Percentiles rank a stretch among this genome's conserved stretches.
phyloP scores from a whole-genome alignment of 2,329 filamentous ascomycete species.

The Exutisphaerella laricina region DNA sequence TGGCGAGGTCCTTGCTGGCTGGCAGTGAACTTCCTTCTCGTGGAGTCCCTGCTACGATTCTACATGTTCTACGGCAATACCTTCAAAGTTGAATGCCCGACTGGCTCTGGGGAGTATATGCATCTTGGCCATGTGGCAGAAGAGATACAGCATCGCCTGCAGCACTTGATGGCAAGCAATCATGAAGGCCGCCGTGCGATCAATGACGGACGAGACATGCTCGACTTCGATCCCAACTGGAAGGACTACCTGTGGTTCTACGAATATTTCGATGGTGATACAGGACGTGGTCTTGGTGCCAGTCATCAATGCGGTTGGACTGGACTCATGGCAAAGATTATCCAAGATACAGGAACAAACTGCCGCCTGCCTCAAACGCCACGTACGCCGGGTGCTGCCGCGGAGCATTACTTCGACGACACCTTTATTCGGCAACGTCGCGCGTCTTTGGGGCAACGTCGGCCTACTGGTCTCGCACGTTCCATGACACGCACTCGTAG shows the following conservation, averaged over 20 bases:
- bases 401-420: conserved; percentile 94
- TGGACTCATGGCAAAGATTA: conserved; percentile 90
- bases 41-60: conserved; percentile 91
- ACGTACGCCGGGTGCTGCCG: conserved; percentile 74
- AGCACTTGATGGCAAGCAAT: conserved; percentile 80
- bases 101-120: conserved; percentile 89
- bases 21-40: conserved; percentile 88
- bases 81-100: conserved; percentile 88
- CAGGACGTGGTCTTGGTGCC: conserved; percentile 79
- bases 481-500: conserved; percentile 51
- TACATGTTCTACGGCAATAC: conserved; percentile 91
- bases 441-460: conserved; percentile 52
- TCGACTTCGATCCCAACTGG: conserved; percentile 92
- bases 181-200: conserved; percentile 84
- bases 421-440: conserved; percentile 59
- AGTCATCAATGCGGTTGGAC: conserved; percentile 98
- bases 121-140: conserved; percentile 92
- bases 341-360: conserved; percentile 89
- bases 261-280: conserved; percentile 95
- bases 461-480: conserved; percentile 53
- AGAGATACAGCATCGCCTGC: conserved; percentile 88
- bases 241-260: conserved; percentile 93
- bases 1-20: conserved; percentile 95
- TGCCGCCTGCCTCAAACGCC: conserved; percentile 92
- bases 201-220: conserved; percentile 74